Base-by-base conservation (phyloP, 2,329 filamentous ascomycete genomes). In the Claviceps digitariae region DNA sequence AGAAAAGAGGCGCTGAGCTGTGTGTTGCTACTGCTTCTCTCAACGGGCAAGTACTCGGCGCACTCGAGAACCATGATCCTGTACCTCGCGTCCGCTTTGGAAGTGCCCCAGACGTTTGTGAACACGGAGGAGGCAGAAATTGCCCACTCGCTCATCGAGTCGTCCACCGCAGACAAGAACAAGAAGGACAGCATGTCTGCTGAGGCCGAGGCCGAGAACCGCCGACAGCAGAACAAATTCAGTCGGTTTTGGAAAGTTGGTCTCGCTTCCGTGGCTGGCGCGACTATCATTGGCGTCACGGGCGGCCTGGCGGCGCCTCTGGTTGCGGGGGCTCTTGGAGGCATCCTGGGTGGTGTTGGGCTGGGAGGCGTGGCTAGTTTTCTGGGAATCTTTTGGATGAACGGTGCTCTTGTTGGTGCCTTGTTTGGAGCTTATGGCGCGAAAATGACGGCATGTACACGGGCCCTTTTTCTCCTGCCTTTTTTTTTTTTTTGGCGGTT, bases 341-440 rank as follows among this genome's bases (percentile, higher is more conserved):
- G 84, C 1, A 75, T 95, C 2, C 87, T 95, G 79, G 87, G 89
- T 15, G 87, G 87, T 0, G 77, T 95, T 1, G 90, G 90, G 0
- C 73, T 95, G 1, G 90, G 89, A 23, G 87, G 88, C 0, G 86
- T 93, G 2, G 90, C 88, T 3, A 87, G 86, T 44, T 94, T 95
- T 60, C 70, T 96, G 3, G 90, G 90, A 0, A 82, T 90, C 15
- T 82, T 95, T 58, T 90, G 89, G 61, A 87, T 90, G 67, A 94
- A 90, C 54, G 82, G 86, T 0, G 86, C 91, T 1, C 74, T 96
- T 3, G 87, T 96, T 0, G 90, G 90, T 0, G 83, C 87, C 13
- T 71, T 96, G 0, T 96, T 96, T 63, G 90, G 90, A 1, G 90
- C 90, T 0, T 94, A 90, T 61, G 90, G 90, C 2, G 90, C 86